A percentile compares a stretch with the other conserved stretches of the same genome.
Conservation (phyloP, 495 filamentous ascomycete species). For the Copromyces sp. region DNA sequence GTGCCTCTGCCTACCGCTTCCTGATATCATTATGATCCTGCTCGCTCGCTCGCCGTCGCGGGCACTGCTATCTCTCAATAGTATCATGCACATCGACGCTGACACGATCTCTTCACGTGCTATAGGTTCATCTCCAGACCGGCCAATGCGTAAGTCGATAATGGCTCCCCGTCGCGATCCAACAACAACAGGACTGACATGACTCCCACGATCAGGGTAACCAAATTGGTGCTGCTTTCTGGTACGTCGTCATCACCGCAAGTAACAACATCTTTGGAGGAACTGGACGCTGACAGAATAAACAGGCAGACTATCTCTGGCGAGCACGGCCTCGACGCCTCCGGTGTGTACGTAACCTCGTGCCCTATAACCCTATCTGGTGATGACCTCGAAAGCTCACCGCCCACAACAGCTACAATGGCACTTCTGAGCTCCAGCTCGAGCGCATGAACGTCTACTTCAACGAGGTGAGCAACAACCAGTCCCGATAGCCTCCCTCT, state of each 20-base stretch:
- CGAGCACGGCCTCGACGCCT: conserved; percentile 97
- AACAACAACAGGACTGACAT: conserved; percentile 15
- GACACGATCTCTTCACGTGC: conserved; percentile 21
- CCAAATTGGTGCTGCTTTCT: conserved; percentile 99
- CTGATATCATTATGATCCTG: not conserved
- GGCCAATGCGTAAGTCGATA: conserved; percentile 87
- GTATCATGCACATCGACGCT: conserved; percentile 15
- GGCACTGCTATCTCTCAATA: not conserved
- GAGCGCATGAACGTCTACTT: conserved; percentile 99
- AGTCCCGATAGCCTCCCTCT: not conserved
- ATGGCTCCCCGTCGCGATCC: conserved; percentile 11
- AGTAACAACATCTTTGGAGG: not conserved
- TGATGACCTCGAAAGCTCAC: conserved; percentile 17
- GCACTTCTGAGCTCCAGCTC: conserved; percentile 94
- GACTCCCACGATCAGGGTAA: conserved; percentile 60
- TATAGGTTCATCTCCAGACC: conserved; percentile 97
- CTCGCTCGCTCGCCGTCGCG: not conserved
- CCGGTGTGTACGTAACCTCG: conserved; percentile 49
- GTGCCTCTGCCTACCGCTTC: not conserved
- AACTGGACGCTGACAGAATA: conserved; percentile 9
- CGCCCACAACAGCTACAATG: conserved; percentile 69
- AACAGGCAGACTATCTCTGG: conserved; percentile 80
- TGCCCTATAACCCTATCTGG: not conserved
- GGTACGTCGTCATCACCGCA: conserved; percentile 33
- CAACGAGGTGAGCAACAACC: conserved; percentile 69